Base-by-base conservation (phyloP, 805 yeast species). In the Maudiozyma bulderi region DNA sequence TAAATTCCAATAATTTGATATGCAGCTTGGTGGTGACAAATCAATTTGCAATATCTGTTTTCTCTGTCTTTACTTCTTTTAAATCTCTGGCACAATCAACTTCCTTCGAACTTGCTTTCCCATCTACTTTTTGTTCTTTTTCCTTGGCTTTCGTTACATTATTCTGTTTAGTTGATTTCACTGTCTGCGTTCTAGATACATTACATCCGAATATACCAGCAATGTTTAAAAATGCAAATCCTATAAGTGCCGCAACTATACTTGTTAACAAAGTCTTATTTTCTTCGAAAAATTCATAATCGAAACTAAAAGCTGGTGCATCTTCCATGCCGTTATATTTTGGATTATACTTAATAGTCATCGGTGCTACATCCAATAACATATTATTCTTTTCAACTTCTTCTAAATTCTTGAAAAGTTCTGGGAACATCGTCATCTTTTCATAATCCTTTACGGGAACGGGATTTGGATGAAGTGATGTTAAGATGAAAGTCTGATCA, bases 401-500 rank as follows among this genome's bases (percentile, higher is more conserved):
- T 46, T 56, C 61, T 58, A 60, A 54, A 10, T 70, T 43, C 9
- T 46, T 15, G 34, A 43, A 53, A 40, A 50, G 8, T 15, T 44
- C 47, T 13, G 47, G 45, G 31, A 48, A 48, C 20, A 48, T 41
- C 28, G 41, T 43, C 38, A 35, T 20, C 3, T 30, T 8, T 10
- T 20, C 15, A 30, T 31, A 30, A n/a, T 59, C 57, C 2, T 56
- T 53, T 2, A 49, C 50, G 2, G 50, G 45, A 7, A 40, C 45
- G 4, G 7, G 29, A 28, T 32, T 38, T 3, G 69, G 62, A 3
- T 60, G 56, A 9, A 63, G 43, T 0, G 82, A 72, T 0, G 89
- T 78, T 50, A 80, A 70, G 2, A 87, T 62, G 2, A 89, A 66
- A 2, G 88, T 71, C 48, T 74, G 75, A 51, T 78, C 76, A 0